Evolutionary conservation across 176 grass and related monocot species (phyloP), one percentile per base, ranked within the genome.

Genomic region (Eragrostis nindensis): DNA sequence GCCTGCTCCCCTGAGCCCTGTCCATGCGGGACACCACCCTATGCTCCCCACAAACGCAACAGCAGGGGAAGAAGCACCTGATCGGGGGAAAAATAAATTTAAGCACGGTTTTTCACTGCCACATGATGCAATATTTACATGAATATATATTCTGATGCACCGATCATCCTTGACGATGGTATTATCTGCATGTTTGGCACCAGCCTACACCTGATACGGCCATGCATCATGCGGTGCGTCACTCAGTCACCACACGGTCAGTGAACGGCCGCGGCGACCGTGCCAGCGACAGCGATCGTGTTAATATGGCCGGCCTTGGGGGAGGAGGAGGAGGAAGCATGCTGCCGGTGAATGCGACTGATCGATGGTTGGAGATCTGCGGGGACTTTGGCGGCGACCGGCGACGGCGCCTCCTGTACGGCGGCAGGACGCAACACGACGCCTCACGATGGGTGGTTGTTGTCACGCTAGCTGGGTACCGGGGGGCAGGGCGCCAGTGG

Each of bases 31-130:
- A 29, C 78, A 80, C 87, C 39, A 15, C 53, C 63, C 44, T 42
- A 54, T 76, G 77, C 77, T 81, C 82, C 87, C 82, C 77, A 57
- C 65, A 4, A 24, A 71, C 71, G 71, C 71, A 89, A 47, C 87
- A 89, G 30, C 55, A 47, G 27, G 50, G 50, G 45, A 76, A 55
- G 45, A 80, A 39, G 21, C 53, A 80, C 53, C 70, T 79, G 74
- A 76, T 14, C n/a, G 39, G 19, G 2, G 41, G 19, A 7, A 9
- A 39, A 14, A n/a, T 55, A 21, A 39, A 48, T 16, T 22, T 46
- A 12, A 16, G 42, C 47, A 24, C 21, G 12, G 45, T 8, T 8
- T 46, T 48, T 78, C 19, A 21, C 19, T 16, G 27, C 14, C 7
- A 16, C 62, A 38, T 16, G 29, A 30, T 32, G 14, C 13, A 11